Conservation (phyloP, 495 filamentous ascomycete species). For the Aspergillus saccharolyticus region DNA sequence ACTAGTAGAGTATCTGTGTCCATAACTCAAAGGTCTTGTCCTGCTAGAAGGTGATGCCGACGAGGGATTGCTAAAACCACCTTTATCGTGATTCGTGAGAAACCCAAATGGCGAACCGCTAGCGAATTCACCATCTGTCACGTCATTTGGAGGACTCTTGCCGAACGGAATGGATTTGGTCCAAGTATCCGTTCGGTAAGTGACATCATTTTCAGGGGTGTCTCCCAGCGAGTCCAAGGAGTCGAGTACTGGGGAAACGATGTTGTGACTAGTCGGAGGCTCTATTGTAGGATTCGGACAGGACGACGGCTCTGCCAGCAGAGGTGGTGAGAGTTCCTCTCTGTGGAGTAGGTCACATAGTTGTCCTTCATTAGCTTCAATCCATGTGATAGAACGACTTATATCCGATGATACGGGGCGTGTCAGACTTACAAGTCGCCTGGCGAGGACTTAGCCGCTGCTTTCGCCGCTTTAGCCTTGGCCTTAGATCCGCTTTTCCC, state of each 20-base stretch:
- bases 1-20: slow-evolving; percentile 36
- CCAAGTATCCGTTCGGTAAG: slow-evolving; percentile 43
- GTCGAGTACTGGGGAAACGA: slow-evolving; percentile 42
- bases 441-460: slow-evolving; percentile 29
- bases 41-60: slow-evolving; percentile 44
- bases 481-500: slow-evolving; percentile 34
- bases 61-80: slow-evolving; percentile 46
- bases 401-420: neutral
- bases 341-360: slow-evolving; percentile 12
- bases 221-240: slow-evolving; percentile 33
- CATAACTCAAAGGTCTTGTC: slow-evolving; percentile 43
- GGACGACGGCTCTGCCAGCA: slow-evolving; percentile 31
- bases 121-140: slow-evolving; percentile 38
- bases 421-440: slow-evolving; percentile 41
- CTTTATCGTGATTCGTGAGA: slow-evolving; percentile 35
- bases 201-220: slow-evolving; percentile 31
- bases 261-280: slow-evolving; percentile 24
- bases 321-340: slow-evolving; percentile 28
- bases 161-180: slow-evolving; percentile 45
- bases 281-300: slow-evolving; percentile 29
- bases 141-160: slow-evolving; percentile 45
- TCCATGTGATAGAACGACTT: no score
- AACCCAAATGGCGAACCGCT: slow-evolving; percentile 42
- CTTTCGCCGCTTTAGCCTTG: slow-evolving; percentile 37
- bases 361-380: neutral